Evolutionary conservation across 2,329 filamentous ascomycete genomes (phyloP).

Genomic region (Knufia petricola): DNA sequence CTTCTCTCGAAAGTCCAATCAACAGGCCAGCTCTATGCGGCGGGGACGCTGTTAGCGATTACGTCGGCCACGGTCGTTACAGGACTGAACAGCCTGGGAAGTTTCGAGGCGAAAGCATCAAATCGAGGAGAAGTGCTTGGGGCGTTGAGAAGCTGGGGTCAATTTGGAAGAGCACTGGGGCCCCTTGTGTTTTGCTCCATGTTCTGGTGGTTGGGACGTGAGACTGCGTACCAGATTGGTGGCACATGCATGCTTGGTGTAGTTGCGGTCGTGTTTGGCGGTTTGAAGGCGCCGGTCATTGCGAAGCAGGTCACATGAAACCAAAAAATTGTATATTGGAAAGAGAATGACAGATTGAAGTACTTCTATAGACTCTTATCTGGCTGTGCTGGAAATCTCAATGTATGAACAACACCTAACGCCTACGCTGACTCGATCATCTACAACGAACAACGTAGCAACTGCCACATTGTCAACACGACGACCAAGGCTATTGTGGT

Average conservation of each 20-base stretch:
- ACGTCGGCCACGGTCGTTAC: constrained; percentile 94
- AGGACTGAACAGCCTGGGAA: constrained; percentile 80
- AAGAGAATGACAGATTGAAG: background rate
- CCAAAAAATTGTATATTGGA: background rate
- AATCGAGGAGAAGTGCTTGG: constrained; percentile 84
- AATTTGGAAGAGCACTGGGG: constrained; percentile 77
- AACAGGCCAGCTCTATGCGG: constrained; percentile 63
- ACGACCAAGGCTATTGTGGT: too few relatives aligned
- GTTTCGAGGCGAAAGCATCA: constrained; percentile 70
- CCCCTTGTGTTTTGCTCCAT: constrained; percentile 86
- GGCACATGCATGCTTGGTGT: constrained; percentile 72
- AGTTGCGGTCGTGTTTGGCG: constrained; percentile 58
- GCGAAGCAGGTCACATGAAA: background rate
- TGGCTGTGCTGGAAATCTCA: too few relatives aligned
- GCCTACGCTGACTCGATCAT: too few relatives aligned
- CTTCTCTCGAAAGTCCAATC: constrained; percentile 62
- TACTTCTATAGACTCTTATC: background rate
- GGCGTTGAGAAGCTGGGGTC: constrained; percentile 68
- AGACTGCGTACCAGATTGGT: constrained; percentile 73
- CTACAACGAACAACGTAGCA: too few relatives aligned
- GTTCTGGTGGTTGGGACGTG: constrained; percentile 96
- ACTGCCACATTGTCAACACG: too few relatives aligned
- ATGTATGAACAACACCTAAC: too few relatives aligned
- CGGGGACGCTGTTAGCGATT: constrained; percentile 73
- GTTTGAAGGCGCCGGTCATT: constrained; percentile 53